phyloP scores from a whole-genome alignment of 2,329 filamentous ascomycete genomes.

The Aureobasidium melanogenum region DNA sequence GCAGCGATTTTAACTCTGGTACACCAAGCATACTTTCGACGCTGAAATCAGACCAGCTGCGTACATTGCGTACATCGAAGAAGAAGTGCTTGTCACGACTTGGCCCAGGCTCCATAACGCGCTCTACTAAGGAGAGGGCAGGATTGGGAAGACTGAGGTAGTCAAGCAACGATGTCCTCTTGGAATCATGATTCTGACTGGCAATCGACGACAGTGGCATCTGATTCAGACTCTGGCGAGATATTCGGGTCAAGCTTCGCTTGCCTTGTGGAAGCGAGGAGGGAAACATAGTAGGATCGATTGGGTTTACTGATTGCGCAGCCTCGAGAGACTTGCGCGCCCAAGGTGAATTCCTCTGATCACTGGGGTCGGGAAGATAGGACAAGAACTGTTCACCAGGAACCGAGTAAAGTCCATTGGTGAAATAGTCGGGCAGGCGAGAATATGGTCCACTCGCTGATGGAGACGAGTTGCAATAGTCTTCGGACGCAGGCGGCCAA shows the following conservation, averaged over 20 bases:
- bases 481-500: not conserved
- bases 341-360: not conserved
- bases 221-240: not conserved
- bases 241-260: not conserved
- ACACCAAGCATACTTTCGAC: slow-evolving; percentile 48
- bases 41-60: slow-evolving; percentile 75
- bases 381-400: not conserved
- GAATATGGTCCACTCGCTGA: not conserved
- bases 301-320: not conserved
- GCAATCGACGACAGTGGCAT: not conserved
- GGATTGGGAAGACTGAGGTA: slow-evolving; percentile 77
- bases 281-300: slow-evolving; percentile 16
- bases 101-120: slow-evolving; percentile 59
- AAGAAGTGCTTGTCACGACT: slow-evolving; percentile 75
- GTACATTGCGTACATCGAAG: slow-evolving; percentile 89
- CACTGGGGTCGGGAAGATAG: not conserved
- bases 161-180: slow-evolving; percentile 59
- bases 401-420: not conserved
- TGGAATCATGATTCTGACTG: not conserved
- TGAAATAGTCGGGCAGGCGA: not conserved
- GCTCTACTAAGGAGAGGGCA: slow-evolving; percentile 70
- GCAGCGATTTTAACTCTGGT: not conserved
- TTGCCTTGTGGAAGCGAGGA: not conserved
- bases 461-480: not conserved
- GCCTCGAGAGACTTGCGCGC: not conserved